Base-by-base conservation (phyloP, 495 filamentous ascomycete species). In the Trichoderma reesei region DNA sequence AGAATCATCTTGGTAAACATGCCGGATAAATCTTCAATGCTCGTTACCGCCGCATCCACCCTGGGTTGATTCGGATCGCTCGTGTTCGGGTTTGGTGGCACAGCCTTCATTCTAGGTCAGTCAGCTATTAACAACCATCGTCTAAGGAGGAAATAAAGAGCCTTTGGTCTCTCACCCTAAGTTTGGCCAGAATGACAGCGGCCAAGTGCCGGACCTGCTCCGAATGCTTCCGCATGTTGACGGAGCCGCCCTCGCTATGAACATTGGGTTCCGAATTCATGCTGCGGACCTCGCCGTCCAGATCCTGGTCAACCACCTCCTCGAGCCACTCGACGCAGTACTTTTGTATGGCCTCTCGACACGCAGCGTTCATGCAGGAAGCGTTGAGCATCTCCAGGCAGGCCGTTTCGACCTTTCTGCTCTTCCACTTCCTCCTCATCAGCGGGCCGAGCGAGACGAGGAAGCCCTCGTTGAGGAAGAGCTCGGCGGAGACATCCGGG, bases 381-480 rank as follows among this genome's bases (percentile, higher is more conserved):
- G 90, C 90, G 74, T 89, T 94, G 46, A 98, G 77, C 79, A 98
- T 86, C 65, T 98, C 90, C 63, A 98, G 75, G 34, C 90, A 84
- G 5, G 91, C 86, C 44, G 86, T 82, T 74, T 96, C 91, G 46
- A 96, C 86, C 63, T 88, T 88, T 66, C 81, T 80, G 69, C 85
- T 89, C 75, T 89, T 91, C 72, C 83, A 83, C 63, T 89, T 88
- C 69, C 85, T 84, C 62, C 87, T 81, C 72, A 91, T 85, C 59
- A 92, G 73, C 8, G 88, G 85, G 20, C 83, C 84, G 31, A 96
- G 78, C 41, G 81, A 82, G 38, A 79, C 72, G 60, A 94, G 79
- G 69, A 98, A 97, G 3, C 88, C 89, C 54, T 93, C 89, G 18
- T 84, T 91, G 62, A 96, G 82, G 71, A 98, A 96, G 41, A 98